These are phyloP conservation scores for Inonotus hispidus DNA, from an alignment of 1,284 basidiomycete genomes.

Conservation along the genomic window DNA sequence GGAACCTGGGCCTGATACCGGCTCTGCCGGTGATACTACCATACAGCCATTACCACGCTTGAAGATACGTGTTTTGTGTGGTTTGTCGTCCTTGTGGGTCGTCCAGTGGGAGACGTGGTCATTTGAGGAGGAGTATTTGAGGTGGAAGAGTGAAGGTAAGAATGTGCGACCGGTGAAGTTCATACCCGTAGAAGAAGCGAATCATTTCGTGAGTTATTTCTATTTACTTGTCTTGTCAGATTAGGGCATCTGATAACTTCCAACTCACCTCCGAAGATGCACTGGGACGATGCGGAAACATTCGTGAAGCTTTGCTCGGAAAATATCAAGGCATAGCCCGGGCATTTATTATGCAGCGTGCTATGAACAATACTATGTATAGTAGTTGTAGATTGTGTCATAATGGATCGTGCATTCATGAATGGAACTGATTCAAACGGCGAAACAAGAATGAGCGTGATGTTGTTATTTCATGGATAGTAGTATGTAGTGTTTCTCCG, in stretches of 20 bases:
- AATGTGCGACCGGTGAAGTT: constrained; percentile 19
- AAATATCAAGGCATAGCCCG: constrained; percentile 4
- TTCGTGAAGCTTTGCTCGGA: constrained; percentile 10
- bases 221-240: neutral
- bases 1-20: neutral
- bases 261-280: constrained; percentile 6
- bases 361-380: neutral
- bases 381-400: neutral
- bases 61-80: constrained; percentile 7
- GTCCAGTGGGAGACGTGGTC: constrained; percentile 21
- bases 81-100: constrained; percentile 17
- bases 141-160: constrained; percentile 7
- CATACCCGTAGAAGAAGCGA: constrained; percentile 22
- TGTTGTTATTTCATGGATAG: neutral
- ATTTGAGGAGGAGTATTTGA: constrained; percentile 17
- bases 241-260: neutral
- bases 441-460: neutral
- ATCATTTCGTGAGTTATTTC: constrained; percentile 25
- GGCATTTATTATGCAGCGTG: neutral
- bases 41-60: neutral
- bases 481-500: neutral
- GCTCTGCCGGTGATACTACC: neutral
- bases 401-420: neutral
- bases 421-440: neutral
- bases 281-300: constrained; percentile 13